Base-by-base conservation (phyloP, 2,329 filamentous ascomycete species). In the Paraconiothyrium sp. region DNA sequence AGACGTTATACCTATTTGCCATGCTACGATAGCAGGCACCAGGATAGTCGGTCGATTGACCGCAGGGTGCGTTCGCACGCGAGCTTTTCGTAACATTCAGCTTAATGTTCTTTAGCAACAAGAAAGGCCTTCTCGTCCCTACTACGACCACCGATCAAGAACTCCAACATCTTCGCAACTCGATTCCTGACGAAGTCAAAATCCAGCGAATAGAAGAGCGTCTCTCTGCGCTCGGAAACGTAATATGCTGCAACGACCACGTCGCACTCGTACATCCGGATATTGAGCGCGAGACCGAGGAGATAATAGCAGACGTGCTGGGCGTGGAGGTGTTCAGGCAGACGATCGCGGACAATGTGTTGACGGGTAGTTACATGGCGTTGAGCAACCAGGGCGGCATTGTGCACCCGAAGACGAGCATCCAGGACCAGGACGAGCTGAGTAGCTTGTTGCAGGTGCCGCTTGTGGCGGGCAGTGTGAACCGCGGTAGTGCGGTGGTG, bases 121-220 rank as follows among this genome's bases (percentile, higher is more conserved):
- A 93, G 79, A 96, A 97, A 80, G 95, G 95, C 73, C 92, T 99
- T 66, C 89, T 99, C 66, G 94, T 99, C 59, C 95, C 95, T 63
- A 98, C 94, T 59, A 93, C 90, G 62, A 98, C 95, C 65, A 97
- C 94, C 71, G 95, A 99, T 83, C 95, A 99, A 84, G 95, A 99
- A 84, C 87, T 99, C 67, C 94, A 97, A 83, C 95, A 99, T 81
- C 86, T 99, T 73, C 91, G 95, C 74, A 98, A 99, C 82, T 93
- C 91, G 61, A 89, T 99, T 69, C 95, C 95, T 43, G 94, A 98
- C 79, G 83, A 84, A 61, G 92, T 99, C 67, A 93, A 94, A 82
- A 97, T 99, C 75, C 94, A 97, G 84, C 90, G 95, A 70, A 97
- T 99, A 83, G 95, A 99, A 84, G 95, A 99, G 85, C 89, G 95